Evolutionary conservation across 345 rosid species (phyloP), one percentile per base, ranked within the genome.

Genomic region (Camelina laxa): DNA sequence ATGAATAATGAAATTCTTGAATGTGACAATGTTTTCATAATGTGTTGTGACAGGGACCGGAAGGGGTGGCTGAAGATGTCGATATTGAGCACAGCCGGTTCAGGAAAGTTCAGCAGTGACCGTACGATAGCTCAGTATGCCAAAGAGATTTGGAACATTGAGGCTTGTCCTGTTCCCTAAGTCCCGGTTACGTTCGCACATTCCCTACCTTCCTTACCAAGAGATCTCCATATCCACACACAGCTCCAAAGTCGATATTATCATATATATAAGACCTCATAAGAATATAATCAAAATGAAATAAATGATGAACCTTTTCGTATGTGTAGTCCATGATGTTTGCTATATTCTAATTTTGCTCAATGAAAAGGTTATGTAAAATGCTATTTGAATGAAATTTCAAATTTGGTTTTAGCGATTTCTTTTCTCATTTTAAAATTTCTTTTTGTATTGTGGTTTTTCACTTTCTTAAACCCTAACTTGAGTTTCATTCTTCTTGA

Each of bases 51-150:
- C 88, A 91, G 98, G 86, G 90, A 91, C 80, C 82, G 73, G 15
- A 87, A 85, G 77, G 85, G 54, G 67, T 94, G 98, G 98, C 82
- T 89, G 66, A 88, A 79, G 83, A 91, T 89, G 95, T 94, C 98
- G 21, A 94, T 94, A 67, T 45, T 91, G 65, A 94, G 96, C 87
- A 89, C 98, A 3, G 96, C 96, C 10, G 97, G 97, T 19, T 83
- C 89, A 10, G 96, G 96, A 68, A 91, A 94, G 79, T 94, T 94
- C 84, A 89, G 92, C 84, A 91, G 97, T 16, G 98, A 94, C 60
- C 85, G 95, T 3, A 91, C 97, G 4, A 88, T 94, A 42, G 84
- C 89, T 75, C 93, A 94, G 65, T 91, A 91, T 53, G 97, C 98
- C 2, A 87, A 85, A 63, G 98, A 94, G 74, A 91, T 94, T 17